A percentile compares a stretch with the other conserved stretches of the same genome.
These are phyloP conservation scores for Aspergillus indologenus DNA, from an alignment of 495 filamentous ascomycete genomes.

Conservation along the genomic window DNA sequence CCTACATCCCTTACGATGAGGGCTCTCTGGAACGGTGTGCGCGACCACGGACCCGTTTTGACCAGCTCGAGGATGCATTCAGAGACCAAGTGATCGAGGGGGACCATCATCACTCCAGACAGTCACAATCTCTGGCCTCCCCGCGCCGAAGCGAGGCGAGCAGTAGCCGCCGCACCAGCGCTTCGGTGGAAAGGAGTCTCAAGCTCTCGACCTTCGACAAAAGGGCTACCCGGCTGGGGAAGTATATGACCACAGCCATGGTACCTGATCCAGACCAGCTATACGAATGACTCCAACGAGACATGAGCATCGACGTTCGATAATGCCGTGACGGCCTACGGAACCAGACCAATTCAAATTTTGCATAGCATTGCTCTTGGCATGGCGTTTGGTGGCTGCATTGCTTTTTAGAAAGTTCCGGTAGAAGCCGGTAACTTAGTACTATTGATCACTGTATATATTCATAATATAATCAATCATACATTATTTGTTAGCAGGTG, in stretches of 20 bases:
- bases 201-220: slow-evolving; percentile 19
- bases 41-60: background rate
- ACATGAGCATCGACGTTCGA: slow-evolving; percentile 3
- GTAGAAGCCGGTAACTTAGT: background rate
- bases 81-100: background rate
- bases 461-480: background rate
- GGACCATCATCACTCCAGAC: background rate
- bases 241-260: slow-evolving; percentile 40
- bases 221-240: slow-evolving; percentile 24
- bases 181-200: slow-evolving; percentile 4
- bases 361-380: slow-evolving; percentile 6
- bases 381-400: slow-evolving; percentile 6
- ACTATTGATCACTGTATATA: background rate
- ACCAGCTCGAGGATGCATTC: background rate
- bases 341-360: background rate
- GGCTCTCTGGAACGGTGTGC: background rate
- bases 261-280: slow-evolving; percentile 44
- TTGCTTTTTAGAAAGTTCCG: background rate
- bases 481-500: background rate
- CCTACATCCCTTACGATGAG: background rate
- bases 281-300: slow-evolving; percentile 28
- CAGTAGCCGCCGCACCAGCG: slow-evolving; percentile 6
- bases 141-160: slow-evolving; percentile 8
- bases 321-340: slow-evolving; percentile 1
- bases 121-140: background rate